These are phyloP conservation scores for Davidsoniella eucalypti DNA, from an alignment of 2,329 filamentous ascomycete genomes.

Conservation along the genomic window DNA sequence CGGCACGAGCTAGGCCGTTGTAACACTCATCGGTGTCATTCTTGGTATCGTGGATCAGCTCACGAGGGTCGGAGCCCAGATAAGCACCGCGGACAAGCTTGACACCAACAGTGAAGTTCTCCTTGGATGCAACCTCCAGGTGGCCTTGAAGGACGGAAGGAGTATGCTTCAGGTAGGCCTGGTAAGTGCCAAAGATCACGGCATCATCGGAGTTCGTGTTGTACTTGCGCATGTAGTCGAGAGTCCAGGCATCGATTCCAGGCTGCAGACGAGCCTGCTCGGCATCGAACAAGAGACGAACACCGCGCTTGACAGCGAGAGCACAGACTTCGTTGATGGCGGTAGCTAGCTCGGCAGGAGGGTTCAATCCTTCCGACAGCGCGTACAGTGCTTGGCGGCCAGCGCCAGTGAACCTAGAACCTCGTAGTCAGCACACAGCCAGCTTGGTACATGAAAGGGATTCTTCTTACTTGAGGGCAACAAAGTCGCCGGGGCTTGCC, in stretches of 20 bases:
- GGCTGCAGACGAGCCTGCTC: constrained; percentile 66
- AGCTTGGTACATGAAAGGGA: not conserved
- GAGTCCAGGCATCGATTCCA: constrained; percentile 67
- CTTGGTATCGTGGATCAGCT: constrained; percentile 57
- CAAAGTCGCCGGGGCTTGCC: constrained; percentile 44
- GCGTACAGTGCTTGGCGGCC: constrained; percentile 54
- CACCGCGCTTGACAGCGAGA: constrained; percentile 49
- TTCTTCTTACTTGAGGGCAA: constrained; percentile 40
- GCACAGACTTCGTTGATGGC: constrained; percentile 63
- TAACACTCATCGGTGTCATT: constrained; percentile 55
- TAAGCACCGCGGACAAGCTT: constrained; percentile 67
- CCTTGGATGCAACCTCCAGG: constrained; percentile 38
- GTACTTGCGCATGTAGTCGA: constrained; percentile 61
- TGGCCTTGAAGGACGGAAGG: constrained; percentile 41
- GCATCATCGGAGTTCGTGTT: constrained; percentile 46
- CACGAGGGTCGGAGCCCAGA: constrained; percentile 49
- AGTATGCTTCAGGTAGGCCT: constrained; percentile 55
- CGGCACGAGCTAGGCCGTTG: constrained; percentile 49
- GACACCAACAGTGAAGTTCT: constrained; percentile 51
- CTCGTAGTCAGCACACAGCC: not conserved
- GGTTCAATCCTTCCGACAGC: constrained; percentile 44
- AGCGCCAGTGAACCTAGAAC: constrained; percentile 56
- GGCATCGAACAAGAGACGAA: constrained; percentile 68
- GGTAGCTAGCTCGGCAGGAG: constrained; percentile 45
- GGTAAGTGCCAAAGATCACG: constrained; percentile 67